Evolutionary conservation across 164 flowering plant species (phyloP).

Genomic region (Euptelea pleiosperma): DNA sequence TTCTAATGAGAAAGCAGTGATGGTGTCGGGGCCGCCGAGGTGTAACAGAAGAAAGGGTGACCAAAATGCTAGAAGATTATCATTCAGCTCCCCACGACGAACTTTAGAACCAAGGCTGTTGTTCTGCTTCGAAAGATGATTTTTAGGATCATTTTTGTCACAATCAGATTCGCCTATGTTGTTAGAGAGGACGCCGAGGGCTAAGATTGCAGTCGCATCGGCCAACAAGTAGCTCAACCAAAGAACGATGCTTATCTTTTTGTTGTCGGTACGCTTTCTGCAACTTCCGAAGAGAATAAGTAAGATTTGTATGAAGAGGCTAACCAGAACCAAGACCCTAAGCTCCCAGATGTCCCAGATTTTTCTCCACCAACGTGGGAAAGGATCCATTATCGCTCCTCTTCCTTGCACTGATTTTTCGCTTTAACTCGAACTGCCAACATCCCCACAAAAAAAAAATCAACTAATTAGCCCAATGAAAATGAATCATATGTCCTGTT

Average conservation of each 20-base stretch:
- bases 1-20: slow-evolving; percentile 2
- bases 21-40: slow-evolving; percentile 1
- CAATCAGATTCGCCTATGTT: not conserved
- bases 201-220: not conserved
- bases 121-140: no score
- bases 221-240: not conserved
- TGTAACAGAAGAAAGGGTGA: slow-evolving; percentile 3
- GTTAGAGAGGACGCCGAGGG: not conserved
- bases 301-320: not conserved
- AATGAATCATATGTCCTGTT: no score
- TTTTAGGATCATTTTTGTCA: not conserved
- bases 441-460: not conserved
- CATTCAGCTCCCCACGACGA: not conserved
- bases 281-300: not conserved
- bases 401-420: not conserved
- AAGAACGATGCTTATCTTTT: not conserved
- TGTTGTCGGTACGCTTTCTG: not conserved
- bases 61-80: not conserved
- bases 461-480: not conserved
- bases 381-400: not conserved
- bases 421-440: not conserved
- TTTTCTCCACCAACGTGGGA: not conserved
- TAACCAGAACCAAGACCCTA: not conserved
- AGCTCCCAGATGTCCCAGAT: not conserved
- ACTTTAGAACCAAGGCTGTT: no score